Evolutionary conservation across 1,284 basidiomycete species (phyloP).

Genomic region (Porphyrellus sp.): DNA sequence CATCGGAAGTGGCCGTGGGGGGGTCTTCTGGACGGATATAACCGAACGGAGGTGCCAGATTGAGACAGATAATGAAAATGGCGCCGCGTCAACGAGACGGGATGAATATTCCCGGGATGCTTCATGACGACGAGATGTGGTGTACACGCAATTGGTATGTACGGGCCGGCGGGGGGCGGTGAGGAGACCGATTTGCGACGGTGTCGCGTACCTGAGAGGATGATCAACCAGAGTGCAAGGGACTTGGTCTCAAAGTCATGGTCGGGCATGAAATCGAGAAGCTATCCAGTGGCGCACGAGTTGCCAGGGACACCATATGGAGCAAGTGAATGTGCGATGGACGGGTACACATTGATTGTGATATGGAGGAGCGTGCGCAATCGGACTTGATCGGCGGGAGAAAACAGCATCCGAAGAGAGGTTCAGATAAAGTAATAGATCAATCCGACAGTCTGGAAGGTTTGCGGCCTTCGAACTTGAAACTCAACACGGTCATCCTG

Average conservation of each 20-base stretch:
- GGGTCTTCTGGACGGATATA: constrained; percentile 23
- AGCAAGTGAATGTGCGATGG: constrained; percentile 7
- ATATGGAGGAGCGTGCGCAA: constrained; percentile 20
- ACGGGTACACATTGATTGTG: constrained; percentile 23
- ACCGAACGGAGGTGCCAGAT: constrained; percentile 31
- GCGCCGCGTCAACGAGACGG: constrained; percentile 10
- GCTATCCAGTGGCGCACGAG: constrained; percentile 18
- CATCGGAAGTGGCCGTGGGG: constrained; percentile 26
- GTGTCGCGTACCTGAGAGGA: constrained; percentile 8
- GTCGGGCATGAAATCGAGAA: constrained; percentile 14
- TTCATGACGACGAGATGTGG: constrained; percentile 1
- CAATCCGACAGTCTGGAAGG: constrained; percentile 26
- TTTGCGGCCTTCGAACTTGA: constrained; percentile 35
- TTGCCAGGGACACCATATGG: constrained; percentile 25
- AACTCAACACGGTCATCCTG: constrained; percentile 30
- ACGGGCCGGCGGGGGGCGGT: not conserved
- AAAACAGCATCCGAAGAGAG: constrained; percentile 26
- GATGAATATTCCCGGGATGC: constrained; percentile 12
- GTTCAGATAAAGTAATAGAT: constrained; percentile 36
- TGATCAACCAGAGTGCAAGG: constrained; percentile 1
- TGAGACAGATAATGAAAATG: constrained; percentile 16
- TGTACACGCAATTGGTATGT: not conserved
- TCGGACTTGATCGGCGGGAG: constrained; percentile 38
- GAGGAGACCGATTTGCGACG: too few species aligned
- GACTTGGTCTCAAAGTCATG: constrained; percentile 6